Evolutionary conservation across 1,139 yeast genomes (phyloP).

Genomic region (Sugiyamaella novakii): DNA sequence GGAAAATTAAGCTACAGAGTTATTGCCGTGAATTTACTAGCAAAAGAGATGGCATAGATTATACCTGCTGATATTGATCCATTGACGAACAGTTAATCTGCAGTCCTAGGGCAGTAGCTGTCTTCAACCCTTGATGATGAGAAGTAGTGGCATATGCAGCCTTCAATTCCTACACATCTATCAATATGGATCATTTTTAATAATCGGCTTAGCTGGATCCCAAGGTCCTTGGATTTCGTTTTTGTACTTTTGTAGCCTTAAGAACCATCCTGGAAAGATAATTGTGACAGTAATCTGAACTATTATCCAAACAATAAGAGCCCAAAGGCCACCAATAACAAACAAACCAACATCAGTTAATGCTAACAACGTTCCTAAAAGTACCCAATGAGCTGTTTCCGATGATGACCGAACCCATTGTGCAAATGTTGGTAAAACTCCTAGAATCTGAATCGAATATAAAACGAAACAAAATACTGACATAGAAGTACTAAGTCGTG

Average conservation of each 20-base stretch:
- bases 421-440: slow-evolving; percentile 71
- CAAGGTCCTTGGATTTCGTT: slow-evolving; percentile 92
- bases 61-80: too few relatives aligned
- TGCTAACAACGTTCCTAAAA: slow-evolving; percentile 32
- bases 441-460: slow-evolving; percentile 70
- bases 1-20: too few relatives aligned
- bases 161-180: neutral
- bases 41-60: too few relatives aligned
- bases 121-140: too few relatives aligned
- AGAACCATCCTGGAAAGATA: slow-evolving; percentile 70
- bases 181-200: slow-evolving; percentile 21
- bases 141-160: too few relatives aligned
- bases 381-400: slow-evolving; percentile 30
- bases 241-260: slow-evolving; percentile 74
- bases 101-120: too few relatives aligned
- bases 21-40: too few relatives aligned
- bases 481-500: slow-evolving; percentile 70
- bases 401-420: slow-evolving; percentile 50
- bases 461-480: slow-evolving; percentile 82
- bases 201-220: slow-evolving; percentile 80
- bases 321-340: slow-evolving; percentile 47
- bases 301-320: slow-evolving; percentile 53
- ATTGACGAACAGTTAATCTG: too few relatives aligned
- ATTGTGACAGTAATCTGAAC: slow-evolving; percentile 53
- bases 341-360: slow-evolving; percentile 40